Percentiles rank a stretch among this genome's conserved stretches.
Evolutionary conservation across 106 monocot genomes (phyloP).

Genomic region (Phalaenopsis equestris): DNA sequence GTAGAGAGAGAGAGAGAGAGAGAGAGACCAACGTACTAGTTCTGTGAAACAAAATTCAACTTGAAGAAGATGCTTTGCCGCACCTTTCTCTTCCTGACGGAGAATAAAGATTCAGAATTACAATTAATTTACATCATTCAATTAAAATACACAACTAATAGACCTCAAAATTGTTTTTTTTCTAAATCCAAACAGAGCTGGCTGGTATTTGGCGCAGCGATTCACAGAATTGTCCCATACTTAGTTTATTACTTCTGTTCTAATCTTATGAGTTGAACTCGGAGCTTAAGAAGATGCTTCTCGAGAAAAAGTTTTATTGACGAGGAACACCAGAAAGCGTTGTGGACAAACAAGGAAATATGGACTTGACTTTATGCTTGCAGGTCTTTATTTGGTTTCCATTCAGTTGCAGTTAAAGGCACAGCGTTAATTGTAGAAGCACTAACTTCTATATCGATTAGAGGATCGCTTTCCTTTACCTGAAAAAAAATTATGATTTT

Average conservation of each 20-base stretch:
- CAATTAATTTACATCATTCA: neutral
- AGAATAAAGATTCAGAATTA: neutral
- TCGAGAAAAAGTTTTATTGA: neutral
- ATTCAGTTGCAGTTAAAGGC: slow-evolving; percentile 13
- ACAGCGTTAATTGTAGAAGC: slow-evolving; percentile 9
- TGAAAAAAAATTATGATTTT: neutral
- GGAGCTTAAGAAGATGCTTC: slow-evolving; percentile 24
- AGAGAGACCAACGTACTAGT: neutral
- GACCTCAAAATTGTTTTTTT: too few species aligned
- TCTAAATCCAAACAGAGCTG: too few species aligned
- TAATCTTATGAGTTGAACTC: neutral
- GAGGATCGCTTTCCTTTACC: slow-evolving; percentile 38
- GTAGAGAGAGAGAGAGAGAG: neutral
- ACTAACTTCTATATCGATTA: slow-evolving; percentile 24
- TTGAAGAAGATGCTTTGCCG: neutral
- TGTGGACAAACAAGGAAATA: neutral
- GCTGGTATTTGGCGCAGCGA: neutral
- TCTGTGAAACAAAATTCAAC: neutral
- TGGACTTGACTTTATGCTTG: slow-evolving; percentile 19
- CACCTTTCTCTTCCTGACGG: neutral
- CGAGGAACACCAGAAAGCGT: neutral
- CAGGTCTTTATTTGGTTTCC: slow-evolving; percentile 39
- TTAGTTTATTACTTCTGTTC: neutral
- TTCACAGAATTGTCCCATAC: neutral
- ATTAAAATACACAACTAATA: neutral